Base-by-base conservation (phyloP, 2,329 filamentous ascomycete species). In the Pyrenochaeta sp. region DNA sequence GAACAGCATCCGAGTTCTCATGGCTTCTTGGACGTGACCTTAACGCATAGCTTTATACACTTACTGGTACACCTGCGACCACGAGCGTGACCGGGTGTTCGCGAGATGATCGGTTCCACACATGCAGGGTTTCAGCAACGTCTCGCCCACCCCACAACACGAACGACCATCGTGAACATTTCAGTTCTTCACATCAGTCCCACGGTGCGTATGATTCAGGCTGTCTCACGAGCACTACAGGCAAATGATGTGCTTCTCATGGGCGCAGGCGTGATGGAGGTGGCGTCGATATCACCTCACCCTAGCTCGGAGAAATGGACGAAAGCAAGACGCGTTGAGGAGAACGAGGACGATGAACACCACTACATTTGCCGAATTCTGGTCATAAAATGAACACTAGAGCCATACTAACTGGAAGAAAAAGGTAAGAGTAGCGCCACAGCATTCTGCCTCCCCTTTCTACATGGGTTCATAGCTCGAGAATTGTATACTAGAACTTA, bases 81-180 rank as follows among this genome's bases (percentile, higher is more conserved):
- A 27, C 24, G 44, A 49, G 39, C 51, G 50, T 62, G 55, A 49
- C 56, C 48, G 55, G 49, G 48, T 61, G 57, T 66, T 59, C 59
- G 54, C 37, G 53, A 37, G 40, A 15, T 7, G 61, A 61, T 61
- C 54, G 51, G 51, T 49, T 48, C 50, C 48, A 59, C 50, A 62
- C 66, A 37, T 39, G 55, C 47, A 55, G 24, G 52, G 64, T 68
- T 68, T 68, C 66, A 68, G 52, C 10, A 42, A 15, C 50, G 66
- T 68, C 64, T 62, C 64, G 62, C 25, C 45, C 15, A 34, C 19
- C 34, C 50, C 42, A 51, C 62, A 59, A 50, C 58, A 56, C 43
- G 54, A 61, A 50, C 51, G 37, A 22, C 34, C 34, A 56, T 59
- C 51, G 46, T 56, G 49, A 63, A 52, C 50, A 49, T n/a, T 10